phyloP scores from a whole-genome alignment of 208 protist species.

The Angomonas desouzai region DNA sequence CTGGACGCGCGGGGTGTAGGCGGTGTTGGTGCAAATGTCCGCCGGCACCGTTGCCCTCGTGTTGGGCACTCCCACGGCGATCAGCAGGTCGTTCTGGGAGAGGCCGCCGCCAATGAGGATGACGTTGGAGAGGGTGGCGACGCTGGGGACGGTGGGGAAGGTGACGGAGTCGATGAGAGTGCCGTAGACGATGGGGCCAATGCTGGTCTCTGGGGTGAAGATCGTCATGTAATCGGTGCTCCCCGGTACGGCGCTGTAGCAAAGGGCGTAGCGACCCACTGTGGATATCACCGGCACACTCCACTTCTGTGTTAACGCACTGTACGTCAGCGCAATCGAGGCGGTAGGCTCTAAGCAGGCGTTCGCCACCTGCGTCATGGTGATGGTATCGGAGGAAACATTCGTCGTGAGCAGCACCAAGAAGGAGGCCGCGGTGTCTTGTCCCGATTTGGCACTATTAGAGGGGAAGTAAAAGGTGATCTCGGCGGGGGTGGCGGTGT shows the following conservation, averaged over 20 bases:
- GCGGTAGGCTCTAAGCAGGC: constrained; percentile 24
- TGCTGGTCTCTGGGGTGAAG: constrained; percentile 42
- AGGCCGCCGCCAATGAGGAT: constrained; percentile 65
- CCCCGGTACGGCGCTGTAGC: constrained; percentile 30
- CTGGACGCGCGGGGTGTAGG: constrained; percentile 48
- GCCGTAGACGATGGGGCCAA: constrained; percentile 51
- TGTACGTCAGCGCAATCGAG: constrained; percentile 26
- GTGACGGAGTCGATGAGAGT: constrained; percentile 37
- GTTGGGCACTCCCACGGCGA: constrained; percentile 50
- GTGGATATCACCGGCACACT: constrained; percentile 8
- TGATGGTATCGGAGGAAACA: constrained; percentile 17
- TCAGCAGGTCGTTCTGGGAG: constrained; percentile 43
- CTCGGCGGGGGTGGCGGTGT: constrained; percentile 33
- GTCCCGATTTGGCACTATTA: background rate
- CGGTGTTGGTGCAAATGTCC: constrained; percentile 70
- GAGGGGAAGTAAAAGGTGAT: constrained; percentile 32
- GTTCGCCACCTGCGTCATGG: constrained; percentile 39
- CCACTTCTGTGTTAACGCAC: constrained; percentile 20
- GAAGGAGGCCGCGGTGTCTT: constrained; percentile 29
- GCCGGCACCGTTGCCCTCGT: constrained; percentile 23
- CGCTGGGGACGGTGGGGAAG: constrained; percentile 23
- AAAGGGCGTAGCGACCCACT: constrained; percentile 57
- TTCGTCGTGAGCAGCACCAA: constrained; percentile 23
- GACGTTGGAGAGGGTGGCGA: constrained; percentile 22
- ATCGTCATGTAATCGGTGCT: constrained; percentile 23